Evolutionary conservation across 805 yeast genomes (phyloP), one percentile per base, ranked within the genome.

Genomic region (Candida andamanensis): DNA sequence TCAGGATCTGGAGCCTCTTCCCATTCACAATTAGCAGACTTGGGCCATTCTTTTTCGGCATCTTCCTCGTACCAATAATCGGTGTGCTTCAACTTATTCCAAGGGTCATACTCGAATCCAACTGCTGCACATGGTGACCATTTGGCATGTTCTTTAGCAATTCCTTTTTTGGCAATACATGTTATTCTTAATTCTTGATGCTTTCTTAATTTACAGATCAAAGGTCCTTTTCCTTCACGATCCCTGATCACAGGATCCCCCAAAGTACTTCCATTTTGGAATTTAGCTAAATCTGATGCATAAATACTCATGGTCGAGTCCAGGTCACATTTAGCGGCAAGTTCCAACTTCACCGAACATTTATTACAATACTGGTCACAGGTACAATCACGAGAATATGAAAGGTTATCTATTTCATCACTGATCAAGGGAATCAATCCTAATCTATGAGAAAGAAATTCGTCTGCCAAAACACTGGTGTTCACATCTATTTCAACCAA

Each of bases 101-200:
- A 90, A n/a, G 99, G 98, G 52, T 90, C 98, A 53, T 90, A 90
- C 58, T 90, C 98, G 50, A 90, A 90, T 13, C 95, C 97, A 34
- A 90, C 75, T 15, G 97, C 97, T 0, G 97, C 74, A 45, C 95
- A 83, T 9, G 98, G 97, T 5, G 92, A 80, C 99, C 99, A 92
- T 54, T 92, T 92, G 30, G 98, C 96, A 54, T 92, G 99, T 56
- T 92, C 99, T 56, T 89, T 89, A 30, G 95, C 85, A 37, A 87
- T 87, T 26, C 97, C 98, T 66, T 92, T 92, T 60, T 92, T 92
- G 34, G 99, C 98, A 41, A 92, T 82, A 62, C 99, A 92, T 45
- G 81, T 80, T 39, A 92, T 64, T 46, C 81, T 76, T 47, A 92
- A 69, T 54, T 90, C 96, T 64, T 92, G 99, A 49, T 87, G 90